These are phyloP conservation scores for Ceriops tagal DNA, from an alignment of 345 rosid genomes.

Conservation along the genomic window DNA sequence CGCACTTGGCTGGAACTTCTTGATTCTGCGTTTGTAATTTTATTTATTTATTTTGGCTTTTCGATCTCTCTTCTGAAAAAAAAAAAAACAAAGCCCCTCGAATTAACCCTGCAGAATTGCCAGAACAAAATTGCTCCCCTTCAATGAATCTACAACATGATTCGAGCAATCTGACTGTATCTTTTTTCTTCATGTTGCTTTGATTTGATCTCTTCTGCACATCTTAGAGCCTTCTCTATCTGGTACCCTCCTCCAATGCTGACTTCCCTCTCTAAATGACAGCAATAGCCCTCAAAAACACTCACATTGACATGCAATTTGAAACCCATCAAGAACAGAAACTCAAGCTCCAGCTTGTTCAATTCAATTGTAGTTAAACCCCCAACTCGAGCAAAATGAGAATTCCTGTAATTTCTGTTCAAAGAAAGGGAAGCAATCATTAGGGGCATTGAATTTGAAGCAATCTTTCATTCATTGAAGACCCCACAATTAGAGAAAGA, in stretches of 20 bases:
- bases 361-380: conserved; percentile 63
- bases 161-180: conserved; percentile 55
- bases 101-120: neutral
- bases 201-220: conserved; percentile 85
- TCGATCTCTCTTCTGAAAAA: too few relatives aligned
- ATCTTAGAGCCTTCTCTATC: conserved; percentile 71
- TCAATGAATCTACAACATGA: conserved; percentile 41
- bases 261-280: conserved; percentile 87
- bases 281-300: conserved; percentile 85
- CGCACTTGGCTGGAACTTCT: too few relatives aligned
- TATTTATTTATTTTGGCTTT: too few relatives aligned
- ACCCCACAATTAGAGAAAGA: neutral
- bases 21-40: too few relatives aligned
- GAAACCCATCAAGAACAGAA: conserved; percentile 84
- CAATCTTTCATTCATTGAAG: neutral
- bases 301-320: conserved; percentile 81
- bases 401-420: conserved; percentile 76
- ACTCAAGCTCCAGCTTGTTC: conserved; percentile 72
- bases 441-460: neutral
- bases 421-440: neutral
- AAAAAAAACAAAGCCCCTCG: neutral
- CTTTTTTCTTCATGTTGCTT: conserved; percentile 39
- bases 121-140: neutral
- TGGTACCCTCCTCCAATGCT: conserved; percentile 86
- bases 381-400: conserved; percentile 78